Conservation (phyloP, 1,284 basidiomycete genomes). For the Rhodotorula sp. region DNA sequence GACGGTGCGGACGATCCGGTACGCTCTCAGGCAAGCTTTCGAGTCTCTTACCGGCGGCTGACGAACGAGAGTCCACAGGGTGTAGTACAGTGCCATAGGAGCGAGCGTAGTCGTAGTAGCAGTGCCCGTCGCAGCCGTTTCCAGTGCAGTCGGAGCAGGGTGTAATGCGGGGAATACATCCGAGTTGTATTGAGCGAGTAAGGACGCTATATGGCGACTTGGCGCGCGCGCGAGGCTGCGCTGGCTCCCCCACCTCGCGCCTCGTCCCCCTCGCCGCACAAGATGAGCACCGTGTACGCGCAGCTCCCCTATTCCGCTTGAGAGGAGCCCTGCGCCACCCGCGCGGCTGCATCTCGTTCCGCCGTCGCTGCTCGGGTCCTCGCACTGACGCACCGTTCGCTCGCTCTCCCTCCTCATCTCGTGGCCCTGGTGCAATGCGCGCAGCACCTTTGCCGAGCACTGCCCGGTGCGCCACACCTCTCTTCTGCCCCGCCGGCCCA, state of each 20-base stretch:
- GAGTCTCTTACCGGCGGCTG: neutral
- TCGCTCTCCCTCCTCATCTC: neutral
- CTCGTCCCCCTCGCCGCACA: too few relatives aligned
- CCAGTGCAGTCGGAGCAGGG: too few relatives aligned
- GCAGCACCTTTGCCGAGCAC: constrained; percentile 30
- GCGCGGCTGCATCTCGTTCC: neutral
- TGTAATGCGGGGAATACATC: neutral
- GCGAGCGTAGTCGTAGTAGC: neutral
- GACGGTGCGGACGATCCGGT: constrained; percentile 61
- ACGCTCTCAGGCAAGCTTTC: neutral
- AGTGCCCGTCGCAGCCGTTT: neutral
- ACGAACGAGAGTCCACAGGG: neutral
- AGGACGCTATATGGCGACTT: neutral
- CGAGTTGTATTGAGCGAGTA: neutral
- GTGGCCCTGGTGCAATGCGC: too few relatives aligned
- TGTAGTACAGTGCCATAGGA: neutral
- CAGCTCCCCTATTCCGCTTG: neutral
- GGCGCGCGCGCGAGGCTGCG: neutral
- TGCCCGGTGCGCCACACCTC: constrained; percentile 22
- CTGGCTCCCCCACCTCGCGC: too few relatives aligned
- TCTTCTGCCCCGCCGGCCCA: too few relatives aligned
- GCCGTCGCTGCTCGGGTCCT: neutral
- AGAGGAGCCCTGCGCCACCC: too few relatives aligned
- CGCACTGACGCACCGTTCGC: constrained; percentile 10
- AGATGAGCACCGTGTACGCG: neutral